Conservation (phyloP, 1,139 yeast species). For the Eremothecium sinecaudum region DNA sequence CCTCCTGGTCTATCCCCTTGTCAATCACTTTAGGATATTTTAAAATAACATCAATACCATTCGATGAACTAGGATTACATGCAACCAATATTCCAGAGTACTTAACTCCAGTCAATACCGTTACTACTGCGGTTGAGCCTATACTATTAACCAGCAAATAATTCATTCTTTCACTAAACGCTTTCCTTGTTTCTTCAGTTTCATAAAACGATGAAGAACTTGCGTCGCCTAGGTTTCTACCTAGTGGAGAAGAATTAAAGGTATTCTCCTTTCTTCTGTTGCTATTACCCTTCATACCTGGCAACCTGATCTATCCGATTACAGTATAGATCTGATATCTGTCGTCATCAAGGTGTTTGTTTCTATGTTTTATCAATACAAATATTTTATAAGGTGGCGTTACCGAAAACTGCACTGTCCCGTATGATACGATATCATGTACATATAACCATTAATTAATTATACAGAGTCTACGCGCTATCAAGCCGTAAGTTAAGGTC, state of each 20-base stretch:
- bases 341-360: background rate
- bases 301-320: constrained; percentile 1
- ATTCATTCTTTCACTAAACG: constrained; percentile 41
- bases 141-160: constrained; percentile 45
- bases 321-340: background rate
- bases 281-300: constrained; percentile 15
- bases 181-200: constrained; percentile 21
- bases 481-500: constrained; percentile 13
- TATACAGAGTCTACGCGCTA: background rate
- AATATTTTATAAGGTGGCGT: constrained; percentile 4
- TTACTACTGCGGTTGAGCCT: constrained; percentile 49
- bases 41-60: constrained; percentile 44
- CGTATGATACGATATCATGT: background rate
- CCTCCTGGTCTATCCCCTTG: constrained; percentile 32
- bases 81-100: constrained; percentile 50
- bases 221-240: constrained; percentile 10
- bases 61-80: constrained; percentile 35
- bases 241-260: constrained; percentile 4
- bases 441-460: background rate
- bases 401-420: background rate
- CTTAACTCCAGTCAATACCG: constrained; percentile 53
- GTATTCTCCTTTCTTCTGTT: constrained; percentile 14
- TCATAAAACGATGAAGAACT: constrained; percentile 18
- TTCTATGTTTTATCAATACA: background rate
- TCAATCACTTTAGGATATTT: constrained; percentile 41